Base-by-base conservation (phyloP, 2,329 filamentous ascomycete genomes). In the Beauveria asiatica region DNA sequence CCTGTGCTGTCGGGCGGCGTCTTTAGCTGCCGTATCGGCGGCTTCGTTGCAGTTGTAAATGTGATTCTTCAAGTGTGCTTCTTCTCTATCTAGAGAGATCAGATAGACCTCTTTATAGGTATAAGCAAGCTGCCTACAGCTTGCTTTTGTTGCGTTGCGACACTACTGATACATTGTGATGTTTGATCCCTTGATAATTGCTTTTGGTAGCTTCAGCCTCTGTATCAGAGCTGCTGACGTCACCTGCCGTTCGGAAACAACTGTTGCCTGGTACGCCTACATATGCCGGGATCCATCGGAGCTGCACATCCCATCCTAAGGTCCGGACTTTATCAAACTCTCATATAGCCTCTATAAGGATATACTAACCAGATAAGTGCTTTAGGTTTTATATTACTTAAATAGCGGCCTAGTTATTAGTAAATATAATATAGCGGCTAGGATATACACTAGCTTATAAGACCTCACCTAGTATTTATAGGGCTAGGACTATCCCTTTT, bases 331-430 rank as follows among this genome's bases (percentile, higher is more conserved):
- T 16, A 42, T 68, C 60, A n/a, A 68, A 54, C 39, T 57, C 39
- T 60, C 39, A 60, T 27, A 68, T 62, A 6, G 62, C 67, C 60
- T 68, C 63, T 13, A 52, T 51, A 53, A 69, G 62, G 60, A 68
- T 68, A 52, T 72, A 71, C 60, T 70, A 63, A 49, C 69, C 65
- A 0, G 67, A 72, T 33, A 66, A 65, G 52, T 58, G 51, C 44
- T 67, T 66, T 9, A 66, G 69, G 48, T 68, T 67, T 37, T 19
- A 45, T 16, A 69, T 64, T 16, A 67, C 69, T 60, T 66, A 62
- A 25, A 71, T 70, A 30, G 68, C 68, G 9, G 68, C 69, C 49
- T 72, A 64, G 59, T 71, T 73, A 57, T 70, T 65, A 17, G 68
- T 70, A 57, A 71, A 72, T 60, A 70, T 67, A 59, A 59, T 61